Evolutionary conservation across 1,284 basidiomycete genomes (phyloP).

Genomic region (Porogramme epimiltina): DNA sequence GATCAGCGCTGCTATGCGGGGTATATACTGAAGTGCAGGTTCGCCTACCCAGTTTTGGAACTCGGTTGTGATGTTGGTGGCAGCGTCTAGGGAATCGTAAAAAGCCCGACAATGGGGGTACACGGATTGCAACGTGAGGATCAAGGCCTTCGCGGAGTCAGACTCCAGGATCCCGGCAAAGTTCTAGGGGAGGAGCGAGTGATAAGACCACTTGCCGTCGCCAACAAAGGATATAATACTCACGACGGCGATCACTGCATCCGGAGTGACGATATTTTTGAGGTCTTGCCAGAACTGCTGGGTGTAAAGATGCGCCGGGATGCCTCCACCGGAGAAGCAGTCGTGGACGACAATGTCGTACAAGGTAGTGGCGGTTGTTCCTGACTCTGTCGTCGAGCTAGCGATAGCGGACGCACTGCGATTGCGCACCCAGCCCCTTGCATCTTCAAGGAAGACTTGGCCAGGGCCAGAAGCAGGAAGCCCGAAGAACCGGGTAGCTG

Average conservation of each 20-base stretch:
- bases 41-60: conserved; percentile 72
- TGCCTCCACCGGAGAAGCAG: conserved; percentile 87
- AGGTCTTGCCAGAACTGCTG: conserved; percentile 80
- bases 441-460: conserved; percentile 76
- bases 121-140: conserved; percentile 63
- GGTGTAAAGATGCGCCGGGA: conserved; percentile 84
- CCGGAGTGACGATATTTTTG: conserved; percentile 61
- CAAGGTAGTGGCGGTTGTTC: too few species aligned
- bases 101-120: conserved; percentile 83
- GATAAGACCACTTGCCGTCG: conserved; percentile 10
- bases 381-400: conserved; percentile 17
- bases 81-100: conserved; percentile 59
- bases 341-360: conserved; percentile 89
- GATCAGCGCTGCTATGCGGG: neutral
- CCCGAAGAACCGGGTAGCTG: conserved; percentile 77
- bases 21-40: too few species aligned
- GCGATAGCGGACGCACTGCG: conserved; percentile 34
- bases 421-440: conserved; percentile 60
- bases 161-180: conserved; percentile 71
- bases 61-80: conserved; percentile 49
- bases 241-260: conserved; percentile 82
- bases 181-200: conserved; percentile 50
- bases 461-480: conserved; percentile 60
- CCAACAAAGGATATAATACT: conserved; percentile 30
- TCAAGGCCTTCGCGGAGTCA: conserved; percentile 63